Evolutionary conservation across 2,329 filamentous ascomycete species (phyloP).

Genomic region (Cladosporium sphaerospermum): DNA sequence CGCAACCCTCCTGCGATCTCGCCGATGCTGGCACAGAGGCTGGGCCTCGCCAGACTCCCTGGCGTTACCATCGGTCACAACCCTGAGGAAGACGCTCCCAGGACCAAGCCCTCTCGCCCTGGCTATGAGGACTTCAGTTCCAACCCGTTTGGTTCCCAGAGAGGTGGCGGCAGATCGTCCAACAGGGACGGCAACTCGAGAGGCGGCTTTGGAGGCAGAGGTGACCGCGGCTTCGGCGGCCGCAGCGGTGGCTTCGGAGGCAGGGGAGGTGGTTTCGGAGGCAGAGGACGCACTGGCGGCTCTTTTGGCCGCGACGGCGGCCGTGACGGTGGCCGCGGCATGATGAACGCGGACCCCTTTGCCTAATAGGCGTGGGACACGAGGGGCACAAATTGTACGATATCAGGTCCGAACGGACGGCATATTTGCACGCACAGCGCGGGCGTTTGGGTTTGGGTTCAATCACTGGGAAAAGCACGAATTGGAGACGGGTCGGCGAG

Average conservation of each 20-base stretch:
- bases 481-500: background rate
- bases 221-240: conserved; percentile 9
- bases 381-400: background rate
- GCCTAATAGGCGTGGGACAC: background rate
- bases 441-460: conserved; percentile 10
- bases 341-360: conserved; percentile 4
- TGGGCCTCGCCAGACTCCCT: conserved; percentile 24
- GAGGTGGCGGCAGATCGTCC: conserved; percentile 15
- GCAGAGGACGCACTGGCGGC: conserved; percentile 1
- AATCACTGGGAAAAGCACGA: background rate
- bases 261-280: conserved; percentile 9
- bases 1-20: conserved; percentile 40
- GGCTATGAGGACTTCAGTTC: no score
- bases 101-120: conserved; percentile 4
- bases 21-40: conserved; percentile 21
- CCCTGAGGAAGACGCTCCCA: background rate
- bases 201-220: conserved; percentile 17
- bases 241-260: conserved; percentile 13
- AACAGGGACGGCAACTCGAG: conserved; percentile 9
- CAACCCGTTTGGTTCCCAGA: no score
- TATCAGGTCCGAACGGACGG: background rate
- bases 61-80: conserved; percentile 26
- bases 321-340: conserved; percentile 4
- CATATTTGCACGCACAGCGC: conserved; percentile 3
- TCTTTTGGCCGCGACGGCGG: conserved; percentile 10